Percentiles rank a stretch among this genome's conserved stretches.
Conservation (phyloP, 2,329 filamentous ascomycete genomes). For the Biscogniauxia marginata region DNA sequence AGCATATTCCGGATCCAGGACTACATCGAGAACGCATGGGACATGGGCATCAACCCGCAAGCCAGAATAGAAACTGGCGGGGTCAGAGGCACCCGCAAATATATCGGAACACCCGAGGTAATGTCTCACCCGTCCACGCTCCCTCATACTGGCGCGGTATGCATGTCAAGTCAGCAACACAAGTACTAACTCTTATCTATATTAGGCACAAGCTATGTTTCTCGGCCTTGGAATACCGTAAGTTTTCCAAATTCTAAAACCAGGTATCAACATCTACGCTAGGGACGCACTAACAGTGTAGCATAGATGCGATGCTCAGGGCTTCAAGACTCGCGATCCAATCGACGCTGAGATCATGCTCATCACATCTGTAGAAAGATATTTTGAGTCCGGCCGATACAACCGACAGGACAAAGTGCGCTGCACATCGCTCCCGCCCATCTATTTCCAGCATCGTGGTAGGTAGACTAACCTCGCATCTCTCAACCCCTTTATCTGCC, state of each 20-base stretch:
- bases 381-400: conserved; percentile 63
- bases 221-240: conserved; percentile 65
- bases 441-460: conserved; percentile 87
- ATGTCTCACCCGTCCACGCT: no score
- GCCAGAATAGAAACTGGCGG: conserved; percentile 82
- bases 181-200: neutral
- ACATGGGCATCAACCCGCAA: conserved; percentile 73
- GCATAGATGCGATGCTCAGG: conserved; percentile 61
- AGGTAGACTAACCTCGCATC: conserved; percentile 21
- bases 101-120: conserved; percentile 91
- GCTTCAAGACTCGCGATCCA: conserved; percentile 50
- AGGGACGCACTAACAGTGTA: conserved; percentile 5
- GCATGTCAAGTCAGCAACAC: neutral
- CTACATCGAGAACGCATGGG: conserved; percentile 84
- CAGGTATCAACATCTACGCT: neutral
- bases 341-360: conserved; percentile 54
- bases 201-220: conserved; percentile 76
- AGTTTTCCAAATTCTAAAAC: conserved; percentile 26
- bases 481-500: no score
- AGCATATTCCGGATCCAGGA: conserved; percentile 82
- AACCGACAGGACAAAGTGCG: conserved; percentile 61
- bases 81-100: conserved; percentile 85
- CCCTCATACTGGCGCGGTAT: no score
- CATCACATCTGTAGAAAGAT: conserved; percentile 67
- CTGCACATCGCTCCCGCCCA: conserved; percentile 71